These are phyloP conservation scores for Rhodamnia argentea DNA, from an alignment of 345 rosid genomes.

Conservation along the genomic window DNA sequence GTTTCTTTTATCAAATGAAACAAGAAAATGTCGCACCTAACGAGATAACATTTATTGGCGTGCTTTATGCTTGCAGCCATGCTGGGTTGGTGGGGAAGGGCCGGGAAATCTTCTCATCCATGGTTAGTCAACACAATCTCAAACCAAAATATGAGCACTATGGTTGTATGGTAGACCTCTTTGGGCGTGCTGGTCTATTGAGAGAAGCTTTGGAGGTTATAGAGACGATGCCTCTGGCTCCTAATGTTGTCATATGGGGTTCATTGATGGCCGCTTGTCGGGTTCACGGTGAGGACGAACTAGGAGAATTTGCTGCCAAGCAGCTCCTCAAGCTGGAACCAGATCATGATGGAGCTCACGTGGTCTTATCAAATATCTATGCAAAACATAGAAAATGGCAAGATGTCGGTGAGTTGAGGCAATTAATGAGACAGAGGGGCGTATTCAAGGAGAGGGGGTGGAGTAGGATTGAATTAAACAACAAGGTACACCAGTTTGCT, in stretches of 20 bases:
- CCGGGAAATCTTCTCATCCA: constrained; percentile 26
- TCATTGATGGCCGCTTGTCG: constrained; percentile 30
- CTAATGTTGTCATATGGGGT: constrained; percentile 43
- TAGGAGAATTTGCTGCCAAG: constrained; percentile 55
- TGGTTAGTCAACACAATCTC: constrained; percentile 21
- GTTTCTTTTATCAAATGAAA: constrained; percentile 38
- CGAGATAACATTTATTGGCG: constrained; percentile 41
- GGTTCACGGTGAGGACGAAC: constrained; percentile 33
- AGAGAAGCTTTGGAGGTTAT: constrained; percentile 43
- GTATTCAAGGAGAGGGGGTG: constrained; percentile 47
- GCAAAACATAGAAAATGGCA: constrained; percentile 62
- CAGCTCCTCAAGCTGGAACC: constrained; percentile 47
- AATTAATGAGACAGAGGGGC: constrained; percentile 32
- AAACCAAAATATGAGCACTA: constrained; percentile 38
- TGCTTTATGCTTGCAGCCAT: constrained; percentile 49
- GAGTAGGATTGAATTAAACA: constrained; percentile 49
- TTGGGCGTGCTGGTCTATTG: constrained; percentile 43
- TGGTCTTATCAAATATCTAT: constrained; percentile 56
- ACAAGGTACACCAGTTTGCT: constrained; percentile 42
- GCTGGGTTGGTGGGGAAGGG: constrained; percentile 42
- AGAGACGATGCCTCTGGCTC: constrained; percentile 32
- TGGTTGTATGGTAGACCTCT: constrained; percentile 55
- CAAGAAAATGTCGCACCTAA: constrained; percentile 24
- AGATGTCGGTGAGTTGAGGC: constrained; percentile 43
- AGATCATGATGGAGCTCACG: constrained; percentile 52